These are phyloP conservation scores for Lathyrus tuberosus DNA, from an alignment of 306 rosid species.

Conservation along the genomic window DNA sequence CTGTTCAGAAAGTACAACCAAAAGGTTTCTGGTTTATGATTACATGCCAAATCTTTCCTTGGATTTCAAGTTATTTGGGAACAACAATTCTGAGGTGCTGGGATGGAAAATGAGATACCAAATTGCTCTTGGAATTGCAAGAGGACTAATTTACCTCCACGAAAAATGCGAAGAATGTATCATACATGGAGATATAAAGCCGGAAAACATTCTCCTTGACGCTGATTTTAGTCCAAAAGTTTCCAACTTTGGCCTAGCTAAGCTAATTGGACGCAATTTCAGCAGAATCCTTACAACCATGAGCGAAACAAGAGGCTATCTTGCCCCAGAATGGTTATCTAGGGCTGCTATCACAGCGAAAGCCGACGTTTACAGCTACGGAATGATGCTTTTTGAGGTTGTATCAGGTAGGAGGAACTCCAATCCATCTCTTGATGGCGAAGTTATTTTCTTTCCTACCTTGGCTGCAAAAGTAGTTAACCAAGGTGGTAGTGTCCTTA, in stretches of 20 bases:
- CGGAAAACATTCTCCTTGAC: conserved; percentile 44
- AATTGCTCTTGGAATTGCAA: conserved; percentile 56
- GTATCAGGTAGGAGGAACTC: conserved; percentile 55
- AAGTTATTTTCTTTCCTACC: conserved; percentile 41
- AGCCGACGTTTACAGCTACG: conserved; percentile 57
- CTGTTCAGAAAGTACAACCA: conserved; percentile 60
- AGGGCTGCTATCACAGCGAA: conserved; percentile 50
- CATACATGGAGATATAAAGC: conserved; percentile 61
- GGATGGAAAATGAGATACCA: conserved; percentile 76
- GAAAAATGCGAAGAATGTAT: conserved; percentile 60
- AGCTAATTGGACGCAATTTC: conserved; percentile 53
- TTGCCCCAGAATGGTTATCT: conserved; percentile 70
- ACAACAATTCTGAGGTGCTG: conserved; percentile 37
- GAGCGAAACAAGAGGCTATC: conserved; percentile 71
- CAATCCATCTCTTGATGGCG: conserved; percentile 41
- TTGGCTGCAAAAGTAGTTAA: conserved; percentile 34
- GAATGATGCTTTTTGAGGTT: conserved; percentile 58
- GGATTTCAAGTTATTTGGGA: conserved; percentile 55
- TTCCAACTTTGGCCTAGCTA: conserved; percentile 65
- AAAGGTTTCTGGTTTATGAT: conserved; percentile 72
- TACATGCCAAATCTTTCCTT: conserved; percentile 82
- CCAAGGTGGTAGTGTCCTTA: conserved; percentile 36
- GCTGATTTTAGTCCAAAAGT: conserved; percentile 46
- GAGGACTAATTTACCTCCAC: conserved; percentile 59
- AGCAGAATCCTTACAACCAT: conserved; percentile 54